Base-by-base conservation (phyloP, 192 early-diverging fungal species). In the Coemansia sp. region DNA sequence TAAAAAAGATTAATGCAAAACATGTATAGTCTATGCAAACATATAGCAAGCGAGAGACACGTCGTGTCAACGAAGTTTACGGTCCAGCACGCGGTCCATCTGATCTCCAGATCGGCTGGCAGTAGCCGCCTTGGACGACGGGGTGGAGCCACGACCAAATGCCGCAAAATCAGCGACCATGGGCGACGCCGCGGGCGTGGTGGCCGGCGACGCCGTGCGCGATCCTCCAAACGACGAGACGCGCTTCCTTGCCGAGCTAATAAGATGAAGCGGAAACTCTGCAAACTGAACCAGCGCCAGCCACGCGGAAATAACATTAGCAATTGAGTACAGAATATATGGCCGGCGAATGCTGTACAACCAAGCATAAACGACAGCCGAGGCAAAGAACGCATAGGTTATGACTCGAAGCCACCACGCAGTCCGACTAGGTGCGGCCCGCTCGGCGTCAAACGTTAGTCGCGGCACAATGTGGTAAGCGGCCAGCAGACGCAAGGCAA, bases 261-360 rank as follows among this genome's bases (percentile, higher is more conserved):
- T 17, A 13, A 41, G 42, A 9, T 42, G 35, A 8, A 66, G 53
- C 26, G 51, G 47, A 23, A 59, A 53, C 14, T 60, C 60, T 3
- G 57, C 39, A 56, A 66, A 54, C 50, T 77, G 73, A 15, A 77
- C 47, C 9, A 58, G 34, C 15, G 67, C 66, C 52, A 77, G 45
- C 66, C 66, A 69, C 14, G 67, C 67, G 5, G 73, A 77, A 8
- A 66, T 48, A 15, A 52, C 60, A 34, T 83, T 80, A 18, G 77
- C 73, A 19, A 83, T 47, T 22, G 60, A 63, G 63, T 84, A 88
- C 37, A 86, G 55, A 13, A 71, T 67, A 63, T 83, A 82, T 18
- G 83, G 85, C n/a, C 80, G 80, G 22, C 81, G 75, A 14, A 82
- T 70, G 33, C 86, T 80, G 38, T 74, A 77, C 48, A 86, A 37